Evolutionary conservation across 129 eudicot species (phyloP).

Genomic region (sunflower (Helianthus annuus)): HanXRQr2.0-SUNRISE NC_035441.2:139099795-139100294

Average conservation of each 20-base stretch:
- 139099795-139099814: slow-evolving; percentile 21
- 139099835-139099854: slow-evolving; percentile 16
- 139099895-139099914: slow-evolving; percentile 15
- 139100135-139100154: slow-evolving; percentile 62
- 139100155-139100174: background rate
- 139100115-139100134: slow-evolving; percentile 92
- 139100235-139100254: background rate
- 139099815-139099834: slow-evolving; percentile 10
- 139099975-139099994: slow-evolving; percentile 19
- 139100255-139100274: slow-evolving; percentile 9
- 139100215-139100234: background rate
- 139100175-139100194: background rate
- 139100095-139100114: slow-evolving; percentile 62
- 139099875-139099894: slow-evolving; percentile 4
- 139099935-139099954: slow-evolving; percentile 31
- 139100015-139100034: slow-evolving; percentile 26
- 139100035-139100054: slow-evolving; percentile 24
- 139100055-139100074: slow-evolving; percentile 27
- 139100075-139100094: slow-evolving; percentile 33
- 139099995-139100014: slow-evolving; percentile 7
- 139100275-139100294: background rate
- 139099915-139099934: slow-evolving; percentile 22
- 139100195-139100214: background rate
- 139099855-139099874: slow-evolving; percentile 22
- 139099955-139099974: slow-evolving; percentile 9